A percentile compares a stretch with the other conserved stretches of the same genome.
Evolutionary conservation across 805 yeast species (phyloP).

Genomic region (Yarrowia sp.): DNA sequence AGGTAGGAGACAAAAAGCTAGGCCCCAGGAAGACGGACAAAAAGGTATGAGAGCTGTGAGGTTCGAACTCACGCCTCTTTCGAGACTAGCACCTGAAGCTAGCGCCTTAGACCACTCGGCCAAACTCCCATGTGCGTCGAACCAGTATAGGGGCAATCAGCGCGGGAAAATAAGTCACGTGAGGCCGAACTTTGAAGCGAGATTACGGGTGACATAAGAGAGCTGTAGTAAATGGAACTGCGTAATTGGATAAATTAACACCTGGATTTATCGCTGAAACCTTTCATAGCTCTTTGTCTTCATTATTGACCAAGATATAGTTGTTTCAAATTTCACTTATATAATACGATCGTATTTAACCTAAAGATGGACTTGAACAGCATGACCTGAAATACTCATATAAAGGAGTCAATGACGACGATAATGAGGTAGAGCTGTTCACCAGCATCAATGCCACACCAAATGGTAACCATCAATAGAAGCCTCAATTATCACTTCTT

Average conservation of each 20-base stretch:
- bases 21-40: not conserved
- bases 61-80: conserved; percentile 44
- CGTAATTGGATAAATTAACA: not conserved
- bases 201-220: not conserved
- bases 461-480: too few relatives aligned
- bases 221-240: too few relatives aligned
- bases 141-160: too few relatives aligned
- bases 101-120: conserved; percentile 38
- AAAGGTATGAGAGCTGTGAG: conserved; percentile 42
- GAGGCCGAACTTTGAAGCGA: not conserved
- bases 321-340: not conserved
- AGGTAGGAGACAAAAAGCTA: not conserved
- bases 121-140: conserved; percentile 23
- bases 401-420: too few relatives aligned
- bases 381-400: too few relatives aligned
- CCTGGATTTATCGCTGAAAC: too few relatives aligned
- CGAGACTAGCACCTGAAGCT: conserved; percentile 38
- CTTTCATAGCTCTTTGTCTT: not conserved
- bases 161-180: conserved; percentile 18
- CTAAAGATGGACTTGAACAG: too few relatives aligned
- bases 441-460: too few relatives aligned
- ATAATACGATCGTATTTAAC: too few relatives aligned
- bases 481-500: too few relatives aligned
- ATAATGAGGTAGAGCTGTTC: too few relatives aligned
- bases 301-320: not conserved